Base-by-base conservation (phyloP, 2,329 filamentous ascomycete species). In the Aspergillus pseudoviridinutans region DNA sequence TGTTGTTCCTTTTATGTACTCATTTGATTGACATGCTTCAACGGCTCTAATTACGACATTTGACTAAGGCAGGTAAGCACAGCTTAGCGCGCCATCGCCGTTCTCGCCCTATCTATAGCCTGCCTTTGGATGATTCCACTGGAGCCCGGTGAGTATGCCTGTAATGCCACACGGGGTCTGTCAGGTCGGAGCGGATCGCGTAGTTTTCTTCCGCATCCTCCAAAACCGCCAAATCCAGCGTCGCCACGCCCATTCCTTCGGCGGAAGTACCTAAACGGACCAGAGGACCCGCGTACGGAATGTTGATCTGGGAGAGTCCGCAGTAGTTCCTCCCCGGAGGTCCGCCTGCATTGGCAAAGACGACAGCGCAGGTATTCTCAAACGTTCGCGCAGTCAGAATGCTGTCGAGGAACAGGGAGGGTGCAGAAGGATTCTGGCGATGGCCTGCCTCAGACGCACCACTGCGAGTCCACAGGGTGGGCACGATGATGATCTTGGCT, bases 261-360 rank as follows among this genome's bases (percentile, higher is more conserved):
- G 83, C 74, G 7, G 73, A 72, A 73, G 81, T 80, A 0, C 77
- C 79, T 28, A 83, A 63, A 44, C 75, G 72, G 1, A 75, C 77
- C 20, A 82, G 49, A 0, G 81, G 69, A 0, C 82, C 82, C 3
- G 78, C 72, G 61, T 82, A 82, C 0, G 82, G 82, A 12, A 83
- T 73, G 2, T 77, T 78, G 4, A 84, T 77, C 62, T 82, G 81
- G 22, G 79, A 82, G 9, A 83, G 66, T 0, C 81, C 82, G 4
- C 79, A 77, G 64, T 81, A 84, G 4, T 79, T 81, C 50, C 76
- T 73, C 1, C 77, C 78, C 2, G 77, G 69, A 1, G 80, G 80
- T 0, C 82, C 82, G 4, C 80, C 82, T 0, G 79, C 82, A 64
- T 84, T 84, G n/a, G 78, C 78, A 64, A 84, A 84, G 0, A 83